Evolutionary conservation across 257 asterid genomes (phyloP).

Genomic region (Ilex asprella): DNA sequence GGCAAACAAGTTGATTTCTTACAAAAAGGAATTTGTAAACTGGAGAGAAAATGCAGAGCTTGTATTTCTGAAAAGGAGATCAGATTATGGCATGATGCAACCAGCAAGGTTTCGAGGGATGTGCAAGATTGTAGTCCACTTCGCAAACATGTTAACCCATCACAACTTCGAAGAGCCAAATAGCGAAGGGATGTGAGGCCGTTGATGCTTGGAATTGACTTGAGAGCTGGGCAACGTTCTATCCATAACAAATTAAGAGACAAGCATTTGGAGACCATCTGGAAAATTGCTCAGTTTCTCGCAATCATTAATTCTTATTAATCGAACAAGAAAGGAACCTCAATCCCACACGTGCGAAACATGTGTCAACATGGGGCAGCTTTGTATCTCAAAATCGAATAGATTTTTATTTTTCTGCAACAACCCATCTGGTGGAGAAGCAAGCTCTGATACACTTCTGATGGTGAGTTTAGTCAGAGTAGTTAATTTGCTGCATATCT

Average conservation of each 20-base stretch:
- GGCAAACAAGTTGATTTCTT: no score
- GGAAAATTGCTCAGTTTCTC: neutral
- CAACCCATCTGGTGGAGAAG: neutral
- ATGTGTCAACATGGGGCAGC: neutral
- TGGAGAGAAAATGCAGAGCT: no score
- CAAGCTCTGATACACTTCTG: neutral
- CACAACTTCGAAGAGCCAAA: neutral
- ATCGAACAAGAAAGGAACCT: neutral
- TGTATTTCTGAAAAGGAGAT: no score
- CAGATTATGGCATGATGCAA: no score
- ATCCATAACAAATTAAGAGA: no score
- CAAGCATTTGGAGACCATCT: no score
- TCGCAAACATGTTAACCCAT: neutral
- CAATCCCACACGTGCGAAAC: neutral
- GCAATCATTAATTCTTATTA: neutral
- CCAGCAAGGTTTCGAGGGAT: slow-evolving; percentile 3
- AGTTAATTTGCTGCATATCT: slow-evolving; percentile 7
- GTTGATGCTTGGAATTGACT: no score
- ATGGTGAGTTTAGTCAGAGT: neutral
- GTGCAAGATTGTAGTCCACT: slow-evolving; percentile 3
- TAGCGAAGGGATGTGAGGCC: neutral
- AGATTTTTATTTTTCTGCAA: no score
- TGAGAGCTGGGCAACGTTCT: no score
- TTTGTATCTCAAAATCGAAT: no score
- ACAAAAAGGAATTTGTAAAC: no score